phyloP scores from a whole-genome alignment of 345 rosid genomes.

The Chamaenerion angustifolium region DNA sequence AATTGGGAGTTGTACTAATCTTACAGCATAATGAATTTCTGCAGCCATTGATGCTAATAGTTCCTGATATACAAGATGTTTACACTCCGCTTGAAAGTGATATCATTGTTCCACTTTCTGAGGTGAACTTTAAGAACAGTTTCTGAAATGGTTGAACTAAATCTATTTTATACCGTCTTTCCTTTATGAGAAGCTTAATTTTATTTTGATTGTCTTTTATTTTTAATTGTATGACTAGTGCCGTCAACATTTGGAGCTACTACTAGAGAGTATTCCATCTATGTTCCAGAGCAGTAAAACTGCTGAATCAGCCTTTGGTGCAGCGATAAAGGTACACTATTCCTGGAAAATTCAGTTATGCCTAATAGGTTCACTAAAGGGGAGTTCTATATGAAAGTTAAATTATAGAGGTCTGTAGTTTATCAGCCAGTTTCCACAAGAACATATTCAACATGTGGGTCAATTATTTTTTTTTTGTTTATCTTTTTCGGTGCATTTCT shows the following conservation, averaged over 20 bases:
- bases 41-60: constrained; percentile 98
- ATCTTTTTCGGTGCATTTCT: no score
- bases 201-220: no score
- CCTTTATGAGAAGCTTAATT: no score
- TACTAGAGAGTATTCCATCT: constrained; percentile 88
- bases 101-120: constrained; percentile 79
- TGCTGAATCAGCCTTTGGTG: constrained; percentile 97
- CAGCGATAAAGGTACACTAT: constrained; percentile 59
- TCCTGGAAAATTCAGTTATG: no score
- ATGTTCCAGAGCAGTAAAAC: constrained; percentile 79
- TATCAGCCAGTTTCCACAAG: no score
- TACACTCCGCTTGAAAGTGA: constrained; percentile 91
- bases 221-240: constrained; percentile 26
- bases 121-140: constrained; percentile 34
- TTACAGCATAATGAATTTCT: constrained; percentile 6
- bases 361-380: no score
- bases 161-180: background rate
- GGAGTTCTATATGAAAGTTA: no score
- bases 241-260: constrained; percentile 83
- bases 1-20: background rate
- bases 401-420: no score
- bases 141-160: constrained; percentile 3
- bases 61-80: constrained; percentile 94
- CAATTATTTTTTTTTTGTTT: no score
- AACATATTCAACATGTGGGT: no score